Conservation (phyloP, 2,329 filamentous ascomycete species). For the Trichoderma koningiopsis region DNA sequence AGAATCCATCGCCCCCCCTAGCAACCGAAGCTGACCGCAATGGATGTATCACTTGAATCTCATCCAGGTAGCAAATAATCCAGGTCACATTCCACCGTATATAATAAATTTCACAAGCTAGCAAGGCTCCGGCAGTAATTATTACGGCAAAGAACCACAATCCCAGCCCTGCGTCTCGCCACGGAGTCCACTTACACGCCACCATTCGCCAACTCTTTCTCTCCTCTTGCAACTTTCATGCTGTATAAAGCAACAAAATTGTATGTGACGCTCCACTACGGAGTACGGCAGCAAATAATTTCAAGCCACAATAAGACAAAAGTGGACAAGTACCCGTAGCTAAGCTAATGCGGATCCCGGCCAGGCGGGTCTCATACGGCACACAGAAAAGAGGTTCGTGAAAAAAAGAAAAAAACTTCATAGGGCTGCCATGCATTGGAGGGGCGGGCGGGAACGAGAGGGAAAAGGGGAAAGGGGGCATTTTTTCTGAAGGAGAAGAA, state of each 20-base stretch:
- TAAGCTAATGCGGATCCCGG: slow-evolving; percentile 5
- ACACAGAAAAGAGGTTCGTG: not conserved
- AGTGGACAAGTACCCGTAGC: not conserved
- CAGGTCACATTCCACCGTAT: not conserved
- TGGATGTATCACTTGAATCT: not conserved
- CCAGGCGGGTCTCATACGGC: slow-evolving; percentile 1
- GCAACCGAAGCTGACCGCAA: slow-evolving; percentile 2
- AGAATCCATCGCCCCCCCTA: not conserved
- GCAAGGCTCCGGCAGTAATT: not conserved
- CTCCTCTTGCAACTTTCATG: not conserved
- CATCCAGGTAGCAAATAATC: not conserved
- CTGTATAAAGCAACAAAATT: too few species aligned
- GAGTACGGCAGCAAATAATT: not conserved
- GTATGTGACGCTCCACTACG: not conserved
- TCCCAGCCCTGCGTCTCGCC: not conserved
- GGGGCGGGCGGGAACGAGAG: not conserved
- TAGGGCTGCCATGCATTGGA: not conserved
- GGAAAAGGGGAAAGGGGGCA: not conserved
- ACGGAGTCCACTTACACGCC: not conserved
- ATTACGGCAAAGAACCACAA: not conserved
- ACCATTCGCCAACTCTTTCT: not conserved
- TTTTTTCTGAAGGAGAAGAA: not conserved
- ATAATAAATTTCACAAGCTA: not conserved
- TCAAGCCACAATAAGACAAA: not conserved
- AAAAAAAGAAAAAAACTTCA: not conserved